Base-by-base conservation (phyloP, 805 yeast species). In the Lipomyces sp. region DNA sequence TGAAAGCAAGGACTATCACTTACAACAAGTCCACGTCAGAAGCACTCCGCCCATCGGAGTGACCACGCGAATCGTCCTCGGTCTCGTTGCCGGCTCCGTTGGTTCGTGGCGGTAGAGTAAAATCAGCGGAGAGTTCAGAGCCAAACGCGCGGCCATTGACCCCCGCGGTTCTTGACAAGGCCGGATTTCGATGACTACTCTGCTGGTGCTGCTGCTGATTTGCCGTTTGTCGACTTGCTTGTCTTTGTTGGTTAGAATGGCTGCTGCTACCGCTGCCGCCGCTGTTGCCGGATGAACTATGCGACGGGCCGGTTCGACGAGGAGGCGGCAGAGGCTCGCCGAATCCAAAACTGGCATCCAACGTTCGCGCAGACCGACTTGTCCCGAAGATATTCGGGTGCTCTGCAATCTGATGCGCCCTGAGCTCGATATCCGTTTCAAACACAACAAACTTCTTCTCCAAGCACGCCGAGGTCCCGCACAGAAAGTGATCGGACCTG, bases 401-500 rank as follows among this genome's bases (percentile, higher is more conserved):
- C 60, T 84, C 91, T 57, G 81, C 79, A 41, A 88, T 68, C 81
- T 88, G 83, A 68, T 93, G 98, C 1, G 95, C 90, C 47, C 85
- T 83, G 47, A 93, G 73, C 60, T 89, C 97, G 48, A 89, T 68
- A 46, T 86, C 93, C 55, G 88, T 91, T 21, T 83, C 78, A 65
- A 93, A 93, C 1, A 91, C 98, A 21, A 93, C 93, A 69, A 93
- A 91, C 65, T 86, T 86, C 67, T 85, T 82, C 49, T 90, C 98
- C 42, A 90, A 68, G 69, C 99, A 93, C 11, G 77, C 63, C 42
- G 79, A 86, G 18, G 85, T 84, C 29, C 77, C 74, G 70, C 99
- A 93, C 14, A 81, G 80, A 67, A 73, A 87, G 68, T 93, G 99
- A 37, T 76, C 80, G 3, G 64, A 66, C 59, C 72, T 74, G 68